These are phyloP conservation scores for Nigrospora sphaerica DNA, from an alignment of 2,329 filamentous ascomycete genomes.

Conservation along the genomic window DNA sequence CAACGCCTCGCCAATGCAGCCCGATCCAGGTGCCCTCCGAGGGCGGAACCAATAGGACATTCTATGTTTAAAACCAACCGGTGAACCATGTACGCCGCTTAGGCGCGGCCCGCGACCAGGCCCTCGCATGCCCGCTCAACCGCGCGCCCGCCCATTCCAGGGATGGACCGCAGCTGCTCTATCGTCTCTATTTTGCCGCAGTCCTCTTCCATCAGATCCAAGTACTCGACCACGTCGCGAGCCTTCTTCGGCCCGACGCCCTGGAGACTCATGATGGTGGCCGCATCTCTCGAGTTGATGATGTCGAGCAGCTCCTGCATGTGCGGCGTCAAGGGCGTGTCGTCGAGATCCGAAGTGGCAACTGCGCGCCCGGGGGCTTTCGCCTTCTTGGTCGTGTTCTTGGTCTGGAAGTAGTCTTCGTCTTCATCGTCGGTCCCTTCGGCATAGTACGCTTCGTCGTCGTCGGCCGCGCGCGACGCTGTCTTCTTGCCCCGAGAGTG, in stretches of 20 bases:
- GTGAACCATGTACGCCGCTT: neutral
- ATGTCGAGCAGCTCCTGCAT: slow-evolving; percentile 59
- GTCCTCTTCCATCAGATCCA: slow-evolving; percentile 41
- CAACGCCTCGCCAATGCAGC: slow-evolving; percentile 17
- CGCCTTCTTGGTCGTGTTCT: slow-evolving; percentile 14
- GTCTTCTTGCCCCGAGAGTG: slow-evolving; percentile 6
- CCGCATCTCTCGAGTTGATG: slow-evolving; percentile 65
- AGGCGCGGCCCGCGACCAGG: slow-evolving; percentile 19
- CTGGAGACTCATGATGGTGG: slow-evolving; percentile 57
- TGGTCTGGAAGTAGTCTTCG: slow-evolving; percentile 20
- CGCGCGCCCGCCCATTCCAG: slow-evolving; percentile 49
- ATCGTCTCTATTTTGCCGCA: slow-evolving; percentile 16
- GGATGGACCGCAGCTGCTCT: slow-evolving; percentile 43
- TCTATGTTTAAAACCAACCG: neutral
- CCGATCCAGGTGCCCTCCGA: neutral
- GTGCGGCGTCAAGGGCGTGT: slow-evolving; percentile 41
- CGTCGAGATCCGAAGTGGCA: slow-evolving; percentile 9
- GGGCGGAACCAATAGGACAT: neutral
- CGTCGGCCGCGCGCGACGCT: slow-evolving; percentile 7
- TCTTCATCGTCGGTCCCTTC: slow-evolving; percentile 28
- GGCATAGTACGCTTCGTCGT: slow-evolving; percentile 6
- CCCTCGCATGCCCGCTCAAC: slow-evolving; percentile 51
- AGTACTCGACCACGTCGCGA: slow-evolving; percentile 47
- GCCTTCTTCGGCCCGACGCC: slow-evolving; percentile 71
- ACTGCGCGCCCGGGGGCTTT: slow-evolving; percentile 6